These are phyloP conservation scores for Saccharum spontaneum DNA, from an alignment of 176 grass and related monocot genomes.

Conservation along the genomic window DNA sequence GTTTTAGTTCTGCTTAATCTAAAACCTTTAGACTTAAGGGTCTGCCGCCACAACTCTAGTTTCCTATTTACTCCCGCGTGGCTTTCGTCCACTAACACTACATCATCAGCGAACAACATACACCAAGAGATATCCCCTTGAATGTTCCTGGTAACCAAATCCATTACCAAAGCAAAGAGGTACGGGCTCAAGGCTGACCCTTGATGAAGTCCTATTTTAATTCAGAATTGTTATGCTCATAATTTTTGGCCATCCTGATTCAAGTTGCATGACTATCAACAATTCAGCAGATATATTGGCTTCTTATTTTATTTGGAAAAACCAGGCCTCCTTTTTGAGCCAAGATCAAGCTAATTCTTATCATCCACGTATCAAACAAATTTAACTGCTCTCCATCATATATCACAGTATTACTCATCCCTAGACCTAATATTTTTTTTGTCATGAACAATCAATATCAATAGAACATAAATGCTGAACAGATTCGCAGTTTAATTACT, in stretches of 20 bases:
- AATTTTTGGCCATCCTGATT: neutral
- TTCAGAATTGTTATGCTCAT: neutral
- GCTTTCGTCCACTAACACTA: no score
- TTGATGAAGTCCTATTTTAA: no score
- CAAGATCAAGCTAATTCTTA: neutral
- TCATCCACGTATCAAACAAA: neutral
- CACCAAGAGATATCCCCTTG: no score
- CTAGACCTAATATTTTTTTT: neutral
- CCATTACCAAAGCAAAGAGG: no score
- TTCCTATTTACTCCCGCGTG: no score
- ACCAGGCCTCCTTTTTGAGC: neutral
- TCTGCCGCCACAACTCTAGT: no score
- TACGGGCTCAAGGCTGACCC: no score
- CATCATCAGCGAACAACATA: no score
- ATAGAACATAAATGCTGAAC: neutral
- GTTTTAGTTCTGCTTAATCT: no score
- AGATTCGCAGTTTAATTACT: conserved; percentile 24
- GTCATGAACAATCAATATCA: neutral
- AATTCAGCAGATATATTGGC: neutral
- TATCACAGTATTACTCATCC: neutral
- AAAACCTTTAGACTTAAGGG: no score
- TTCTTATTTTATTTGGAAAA: neutral
- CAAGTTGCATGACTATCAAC: neutral
- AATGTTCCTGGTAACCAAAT: no score
- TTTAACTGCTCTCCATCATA: neutral